These are phyloP conservation scores for Tritrichomonas musculus DNA, from an alignment of 208 protist species.

Conservation along the genomic window DNA sequence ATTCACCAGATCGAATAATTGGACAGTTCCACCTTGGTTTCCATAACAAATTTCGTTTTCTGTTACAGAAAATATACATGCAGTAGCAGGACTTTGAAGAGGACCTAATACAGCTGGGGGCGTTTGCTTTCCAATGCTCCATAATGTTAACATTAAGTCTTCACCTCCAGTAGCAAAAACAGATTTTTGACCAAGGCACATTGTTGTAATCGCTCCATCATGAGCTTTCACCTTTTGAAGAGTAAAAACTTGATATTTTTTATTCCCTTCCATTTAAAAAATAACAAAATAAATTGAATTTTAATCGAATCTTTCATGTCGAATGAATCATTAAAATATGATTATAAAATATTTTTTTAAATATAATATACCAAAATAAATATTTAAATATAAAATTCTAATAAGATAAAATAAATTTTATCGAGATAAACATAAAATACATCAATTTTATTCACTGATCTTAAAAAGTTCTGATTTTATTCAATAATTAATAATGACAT, in stretches of 20 bases:
- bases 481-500: too few relatives aligned
- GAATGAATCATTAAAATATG: too few relatives aligned
- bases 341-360: too few relatives aligned
- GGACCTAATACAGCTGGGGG: not conserved
- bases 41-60: not conserved
- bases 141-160: not conserved
- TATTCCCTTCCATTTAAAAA: too few relatives aligned
- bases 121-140: not conserved
- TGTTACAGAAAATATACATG: not conserved
- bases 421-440: too few relatives aligned
- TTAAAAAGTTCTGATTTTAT: too few relatives aligned
- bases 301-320: too few relatives aligned
- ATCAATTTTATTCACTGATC: too few relatives aligned
- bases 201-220: not conserved
- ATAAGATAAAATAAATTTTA: too few relatives aligned
- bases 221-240: not conserved
- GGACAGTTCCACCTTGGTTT: not conserved
- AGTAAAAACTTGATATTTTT: not conserved
- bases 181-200: not conserved
- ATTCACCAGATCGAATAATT: not conserved
- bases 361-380: too few relatives aligned
- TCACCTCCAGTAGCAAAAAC: not conserved
- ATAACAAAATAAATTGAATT: too few relatives aligned
- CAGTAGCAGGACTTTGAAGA: not conserved
- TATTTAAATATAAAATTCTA: too few relatives aligned